Evolutionary conservation across 768 basidiomycete genomes (phyloP), one percentile per base, ranked within the genome.

Genomic region (Lactarius hatsudake): DNA sequence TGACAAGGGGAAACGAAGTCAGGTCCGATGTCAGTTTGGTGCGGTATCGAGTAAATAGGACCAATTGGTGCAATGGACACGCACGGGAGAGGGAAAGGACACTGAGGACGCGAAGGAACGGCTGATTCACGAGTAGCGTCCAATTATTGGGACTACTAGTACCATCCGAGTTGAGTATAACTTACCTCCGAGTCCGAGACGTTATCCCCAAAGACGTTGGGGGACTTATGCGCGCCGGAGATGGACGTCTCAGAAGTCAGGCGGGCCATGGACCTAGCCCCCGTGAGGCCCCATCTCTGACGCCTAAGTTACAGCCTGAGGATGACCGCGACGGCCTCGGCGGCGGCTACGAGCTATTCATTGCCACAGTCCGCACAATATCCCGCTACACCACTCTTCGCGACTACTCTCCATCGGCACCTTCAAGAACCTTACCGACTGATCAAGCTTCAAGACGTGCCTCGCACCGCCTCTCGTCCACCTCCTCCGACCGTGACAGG

Each of bases 401-500:
- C 51, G 40, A 30, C 59, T 59, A 1, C 26, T 61, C 36, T 66
- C 54, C 30, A 26, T 61, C 23, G 59, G 51, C 18, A 66, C 65
- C 17, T 51, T 66, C 45, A 48, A 36, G 32, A 32, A 8, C 10
- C 28, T 66, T 26, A 66, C 65, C 7, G 51, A 61, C n/a, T 66
- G 26, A 28, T 28, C 26, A 28, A 28, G 26, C 26, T 28, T n/a
- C 59, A 53, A 23, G 60, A 66, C 2, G 17, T 26, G 2, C 53
- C 17, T 9, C 59, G 48, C 17, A 56, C 60, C 45, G 73, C 68
- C 4, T 73, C 4, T 67, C 64, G 3, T 76, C 71, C 17, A 75
- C 77, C 20, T 68, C 72, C 59, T 72, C 64, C 10, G 77, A 74
- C 28, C 28, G 28, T 3, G 3, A 30, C 28, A 72, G 42, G 30